Percentiles rank a stretch among this genome's conserved stretches.
Evolutionary conservation across 495 filamentous ascomycete species (phyloP).

Genomic region (Copromyces sp.): DNA sequence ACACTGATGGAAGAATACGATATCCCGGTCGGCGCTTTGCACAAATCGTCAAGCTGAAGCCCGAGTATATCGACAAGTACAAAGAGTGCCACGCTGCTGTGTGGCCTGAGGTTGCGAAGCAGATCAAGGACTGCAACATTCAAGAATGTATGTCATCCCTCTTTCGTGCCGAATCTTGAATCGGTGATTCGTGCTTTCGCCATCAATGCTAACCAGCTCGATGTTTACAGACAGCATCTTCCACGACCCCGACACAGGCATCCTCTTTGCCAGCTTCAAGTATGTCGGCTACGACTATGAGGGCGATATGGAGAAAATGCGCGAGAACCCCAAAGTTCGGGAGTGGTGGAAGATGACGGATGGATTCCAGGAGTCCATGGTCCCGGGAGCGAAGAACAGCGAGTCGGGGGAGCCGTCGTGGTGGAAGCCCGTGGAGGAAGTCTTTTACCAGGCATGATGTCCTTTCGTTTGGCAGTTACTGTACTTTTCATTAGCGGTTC

Average conservation of each 20-base stretch:
- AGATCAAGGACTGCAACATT: constrained; percentile 65
- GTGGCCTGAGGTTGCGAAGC: constrained; percentile 63
- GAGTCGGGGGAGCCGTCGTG: constrained; percentile 51
- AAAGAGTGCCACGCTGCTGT: constrained; percentile 62
- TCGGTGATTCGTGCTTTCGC: neutral
- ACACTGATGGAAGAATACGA: neutral
- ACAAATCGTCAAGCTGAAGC: constrained; percentile 63
- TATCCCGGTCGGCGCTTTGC: constrained; percentile 44
- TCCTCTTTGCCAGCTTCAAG: constrained; percentile 64
- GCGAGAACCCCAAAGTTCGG: constrained; percentile 54
- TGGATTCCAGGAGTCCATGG: constrained; percentile 52
- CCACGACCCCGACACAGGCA: constrained; percentile 48
- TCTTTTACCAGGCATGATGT: constrained; percentile 52
- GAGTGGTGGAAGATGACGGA: constrained; percentile 78
- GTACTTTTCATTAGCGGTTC: neutral
- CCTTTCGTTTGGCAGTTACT: constrained; percentile 4
- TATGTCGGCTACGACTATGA: constrained; percentile 61
- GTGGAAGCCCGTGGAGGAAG: constrained; percentile 65
- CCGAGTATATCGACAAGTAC: constrained; percentile 51
- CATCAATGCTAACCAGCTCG: neutral
- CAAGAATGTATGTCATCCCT: constrained; percentile 46
- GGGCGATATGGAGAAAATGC: constrained; percentile 63
- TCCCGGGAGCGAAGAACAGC: constrained; percentile 52
- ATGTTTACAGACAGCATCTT: constrained; percentile 55
- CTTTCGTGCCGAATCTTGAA: neutral